These are phyloP conservation scores for Cryphonectria parasitica DNA, from an alignment of 2,329 filamentous ascomycete species.

Conservation along the genomic window DNA sequence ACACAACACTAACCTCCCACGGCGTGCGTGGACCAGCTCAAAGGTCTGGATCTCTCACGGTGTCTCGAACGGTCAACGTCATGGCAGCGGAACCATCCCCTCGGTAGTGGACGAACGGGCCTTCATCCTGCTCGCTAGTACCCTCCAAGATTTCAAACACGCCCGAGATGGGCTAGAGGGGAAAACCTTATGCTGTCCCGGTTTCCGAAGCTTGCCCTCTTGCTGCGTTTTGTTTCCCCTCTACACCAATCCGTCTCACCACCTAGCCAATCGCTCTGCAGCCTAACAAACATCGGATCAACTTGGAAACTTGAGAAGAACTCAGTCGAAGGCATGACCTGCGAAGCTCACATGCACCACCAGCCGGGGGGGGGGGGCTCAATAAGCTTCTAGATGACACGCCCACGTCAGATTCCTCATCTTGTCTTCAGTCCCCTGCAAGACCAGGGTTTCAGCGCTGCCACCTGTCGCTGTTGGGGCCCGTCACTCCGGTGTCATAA, in stretches of 20 bases:
- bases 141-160: slow-evolving; percentile 18
- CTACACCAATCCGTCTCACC: slow-evolving; percentile 24
- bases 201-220: slow-evolving; percentile 1
- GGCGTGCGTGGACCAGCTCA: too few relatives aligned
- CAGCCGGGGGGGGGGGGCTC: neutral
- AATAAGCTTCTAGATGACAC: slow-evolving; percentile 25
- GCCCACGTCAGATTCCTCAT: slow-evolving; percentile 28
- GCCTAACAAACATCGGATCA: slow-evolving; percentile 13
- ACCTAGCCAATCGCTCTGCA: slow-evolving; percentile 27
- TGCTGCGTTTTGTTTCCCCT: slow-evolving; percentile 23
- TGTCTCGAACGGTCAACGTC: neutral
- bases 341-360: slow-evolving; percentile 21
- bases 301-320: slow-evolving; percentile 20
- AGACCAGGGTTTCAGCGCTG: slow-evolving; percentile 24
- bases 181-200: neutral
- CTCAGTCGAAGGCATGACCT: slow-evolving; percentile 19
- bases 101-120: neutral
- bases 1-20: neutral
- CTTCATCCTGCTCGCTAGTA: neutral
- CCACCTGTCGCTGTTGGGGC: slow-evolving; percentile 24
- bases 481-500: slow-evolving; percentile 25
- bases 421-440: slow-evolving; percentile 23
- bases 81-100: neutral
- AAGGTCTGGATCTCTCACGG: neutral
- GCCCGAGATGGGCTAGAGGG: slow-evolving; percentile 11